Conservation (phyloP, 2,329 filamentous ascomycete species). For the Alternaria arborescens region DNA sequence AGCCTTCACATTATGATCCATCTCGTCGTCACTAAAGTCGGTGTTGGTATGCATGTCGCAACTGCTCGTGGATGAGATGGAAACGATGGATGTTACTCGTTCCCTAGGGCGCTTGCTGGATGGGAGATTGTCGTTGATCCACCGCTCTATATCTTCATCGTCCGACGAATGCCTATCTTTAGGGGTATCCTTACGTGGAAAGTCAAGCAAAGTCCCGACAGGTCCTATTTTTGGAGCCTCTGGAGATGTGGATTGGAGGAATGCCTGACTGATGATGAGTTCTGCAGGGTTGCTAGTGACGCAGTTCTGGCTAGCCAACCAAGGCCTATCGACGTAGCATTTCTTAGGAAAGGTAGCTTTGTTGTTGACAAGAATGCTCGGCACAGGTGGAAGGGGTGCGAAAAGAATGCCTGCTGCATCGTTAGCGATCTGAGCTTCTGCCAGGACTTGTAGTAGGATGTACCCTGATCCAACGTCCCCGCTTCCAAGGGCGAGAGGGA, state of each 20-base stretch:
- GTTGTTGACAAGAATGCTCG: slow-evolving; percentile 11
- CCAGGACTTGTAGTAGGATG: not conserved
- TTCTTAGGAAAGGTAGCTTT: slow-evolving; percentile 18
- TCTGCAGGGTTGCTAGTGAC: slow-evolving; percentile 10
- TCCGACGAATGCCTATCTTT: slow-evolving; percentile 6
- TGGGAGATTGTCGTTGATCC: slow-evolving; percentile 38
- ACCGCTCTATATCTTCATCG: slow-evolving; percentile 33
- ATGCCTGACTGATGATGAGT: not conserved
- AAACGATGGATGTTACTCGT: slow-evolving; percentile 37
- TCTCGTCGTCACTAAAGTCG: slow-evolving; percentile 37
- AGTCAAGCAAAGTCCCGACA: not conserved
- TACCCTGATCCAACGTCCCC: slow-evolving; percentile 25
- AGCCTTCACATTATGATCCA: slow-evolving; percentile 8
- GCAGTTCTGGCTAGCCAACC: not conserved
- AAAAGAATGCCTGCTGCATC: slow-evolving; percentile 14
- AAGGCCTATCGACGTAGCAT: slow-evolving; percentile 7
- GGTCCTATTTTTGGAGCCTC: not conserved
- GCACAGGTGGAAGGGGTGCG: slow-evolving; percentile 10
- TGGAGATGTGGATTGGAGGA: not conserved
- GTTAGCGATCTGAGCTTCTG: slow-evolving; percentile 14
- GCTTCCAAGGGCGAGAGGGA: slow-evolving; percentile 39
- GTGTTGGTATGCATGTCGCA: slow-evolving; percentile 42
- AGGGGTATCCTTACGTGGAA: not conserved
- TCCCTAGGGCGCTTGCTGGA: slow-evolving; percentile 30
- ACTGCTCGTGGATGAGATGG: slow-evolving; percentile 40